Base-by-base conservation (phyloP, 2,329 filamentous ascomycete species). In the Sclerotinia glacialis region DNA sequence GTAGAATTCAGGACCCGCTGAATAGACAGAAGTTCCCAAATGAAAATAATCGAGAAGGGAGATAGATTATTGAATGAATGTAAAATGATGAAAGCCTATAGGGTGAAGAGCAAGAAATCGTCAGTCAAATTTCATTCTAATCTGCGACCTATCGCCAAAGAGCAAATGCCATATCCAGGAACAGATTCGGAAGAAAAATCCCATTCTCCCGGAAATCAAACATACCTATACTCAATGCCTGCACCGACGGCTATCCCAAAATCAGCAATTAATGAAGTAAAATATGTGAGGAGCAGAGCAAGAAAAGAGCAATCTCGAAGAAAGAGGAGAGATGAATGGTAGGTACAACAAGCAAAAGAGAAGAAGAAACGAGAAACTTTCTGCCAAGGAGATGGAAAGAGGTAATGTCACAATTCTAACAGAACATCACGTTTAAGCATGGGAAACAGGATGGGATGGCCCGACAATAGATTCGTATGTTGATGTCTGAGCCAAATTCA, bases 1-100 rank as follows among this genome's bases (percentile, higher is more conserved):
- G 61, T 72, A 71, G 73, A 71, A 74, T 76, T 74, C 75, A 77
- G 75, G 76, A 72, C 75, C 75, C 71, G 75, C 75, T 76, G 75
- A 76, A 72, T 65, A 71, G 71, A 74, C 70, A 72, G 71, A 72
- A 73, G 69, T 69, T 72, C 67, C 69, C 63, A 66, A 72, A 69
- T 54, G 69, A 71, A 71, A 67, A 54, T 23, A 65, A 46, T 56
- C 34, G 37, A 50, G 37, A 42, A 64, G 60, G 42, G 44, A 40
- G 50, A 49, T 44, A 34, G 56, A 28, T 49, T 37, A 58, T 52
- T 50, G 60, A 67, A 66, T 61, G 40, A 66, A 55, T 47, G 49
- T 63, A 23, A 49, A 49, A 47, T 16, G 49, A 54, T 55, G 31
- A 26, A 63, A 66, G 64, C 49, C 64, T 66, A 23, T 34, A 18